Evolutionary conservation across 768 basidiomycete species (phyloP).

Genomic region (Phaffia tasmanica): DNA sequence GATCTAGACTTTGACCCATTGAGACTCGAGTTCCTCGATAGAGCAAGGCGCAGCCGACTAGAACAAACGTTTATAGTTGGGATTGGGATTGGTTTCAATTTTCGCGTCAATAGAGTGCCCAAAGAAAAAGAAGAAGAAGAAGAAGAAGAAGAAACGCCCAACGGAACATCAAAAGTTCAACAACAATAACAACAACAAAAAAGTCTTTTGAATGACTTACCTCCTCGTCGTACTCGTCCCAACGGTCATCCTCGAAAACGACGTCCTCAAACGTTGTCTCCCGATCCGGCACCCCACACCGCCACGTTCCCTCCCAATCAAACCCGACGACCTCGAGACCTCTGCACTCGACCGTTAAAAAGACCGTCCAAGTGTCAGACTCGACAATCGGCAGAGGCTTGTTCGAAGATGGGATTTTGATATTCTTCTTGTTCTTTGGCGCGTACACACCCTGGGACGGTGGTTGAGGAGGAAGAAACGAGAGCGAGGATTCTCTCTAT

Average conservation of each 20-base stretch:
- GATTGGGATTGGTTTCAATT: not conserved
- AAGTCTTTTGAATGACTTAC: not conserved
- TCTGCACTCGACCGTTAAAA: constrained; percentile 22
- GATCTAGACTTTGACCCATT: constrained; percentile 25
- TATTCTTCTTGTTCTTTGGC: constrained; percentile 20
- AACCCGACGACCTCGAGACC: constrained; percentile 24
- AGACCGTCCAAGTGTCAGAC: constrained; percentile 22
- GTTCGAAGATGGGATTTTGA: constrained; percentile 10
- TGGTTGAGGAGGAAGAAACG: constrained; percentile 18
- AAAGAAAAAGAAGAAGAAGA: not conserved
- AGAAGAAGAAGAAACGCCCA: not conserved
- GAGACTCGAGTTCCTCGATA: constrained; percentile 23
- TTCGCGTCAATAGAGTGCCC: not conserved
- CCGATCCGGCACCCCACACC: constrained; percentile 16
- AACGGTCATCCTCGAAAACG: constrained; percentile 25
- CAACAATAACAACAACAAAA: not conserved
- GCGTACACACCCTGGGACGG: constrained; percentile 14
- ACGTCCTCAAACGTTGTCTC: constrained; percentile 13
- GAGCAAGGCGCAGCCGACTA: constrained; percentile 21
- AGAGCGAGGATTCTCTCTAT: constrained; percentile 23
- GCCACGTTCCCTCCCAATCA: constrained; percentile 24
- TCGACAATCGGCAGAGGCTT: constrained; percentile 18
- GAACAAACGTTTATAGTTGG: not conserved
- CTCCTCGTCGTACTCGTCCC: constrained; percentile 27
- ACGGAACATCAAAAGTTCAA: not conserved